Evolutionary conservation across 1,284 basidiomycete species (phyloP).

Genomic region (Naganishia liquefaciens): DNA sequence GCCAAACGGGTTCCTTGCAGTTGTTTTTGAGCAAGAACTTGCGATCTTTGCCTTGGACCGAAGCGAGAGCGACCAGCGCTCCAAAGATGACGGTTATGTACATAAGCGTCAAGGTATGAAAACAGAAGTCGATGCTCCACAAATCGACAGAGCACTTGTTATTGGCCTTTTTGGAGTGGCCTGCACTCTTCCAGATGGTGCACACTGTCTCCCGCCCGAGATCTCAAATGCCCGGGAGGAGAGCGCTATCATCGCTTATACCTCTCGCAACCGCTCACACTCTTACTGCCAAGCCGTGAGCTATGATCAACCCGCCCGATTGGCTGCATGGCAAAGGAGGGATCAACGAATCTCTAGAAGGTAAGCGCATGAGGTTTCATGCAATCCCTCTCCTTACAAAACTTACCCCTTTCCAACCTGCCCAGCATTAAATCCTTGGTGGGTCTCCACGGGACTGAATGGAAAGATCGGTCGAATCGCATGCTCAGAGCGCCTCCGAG

Average conservation of each 20-base stretch:
- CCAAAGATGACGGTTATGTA: background rate
- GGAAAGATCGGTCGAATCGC: too few species aligned
- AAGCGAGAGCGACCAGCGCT: slow-evolving; percentile 4
- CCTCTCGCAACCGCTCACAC: too few species aligned
- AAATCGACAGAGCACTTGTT: background rate
- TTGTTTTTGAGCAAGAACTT: slow-evolving; percentile 9
- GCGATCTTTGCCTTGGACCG: slow-evolving; percentile 1
- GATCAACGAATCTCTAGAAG: too few species aligned
- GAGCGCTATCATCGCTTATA: too few species aligned
- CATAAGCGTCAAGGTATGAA: background rate
- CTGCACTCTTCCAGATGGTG: slow-evolving; percentile 2
- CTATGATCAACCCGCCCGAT: too few species aligned
- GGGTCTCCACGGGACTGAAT: too few species aligned
- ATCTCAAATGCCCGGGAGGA: background rate
- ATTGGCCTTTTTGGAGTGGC: background rate
- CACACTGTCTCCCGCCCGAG: background rate
- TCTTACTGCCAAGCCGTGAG: too few species aligned
- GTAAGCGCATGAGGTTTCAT: too few species aligned
- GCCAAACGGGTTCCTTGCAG: slow-evolving; percentile 12
- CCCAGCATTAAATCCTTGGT: too few species aligned
- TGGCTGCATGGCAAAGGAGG: too few species aligned
- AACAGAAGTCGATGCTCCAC: background rate
- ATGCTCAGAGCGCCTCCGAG: background rate
- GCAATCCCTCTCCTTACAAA: too few species aligned
- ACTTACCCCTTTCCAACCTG: too few species aligned